Percentiles rank a stretch among this genome's conserved stretches.
These are phyloP conservation scores for Colletotrichum navitas DNA, from an alignment of 2,329 filamentous ascomycete species.

Conservation along the genomic window DNA sequence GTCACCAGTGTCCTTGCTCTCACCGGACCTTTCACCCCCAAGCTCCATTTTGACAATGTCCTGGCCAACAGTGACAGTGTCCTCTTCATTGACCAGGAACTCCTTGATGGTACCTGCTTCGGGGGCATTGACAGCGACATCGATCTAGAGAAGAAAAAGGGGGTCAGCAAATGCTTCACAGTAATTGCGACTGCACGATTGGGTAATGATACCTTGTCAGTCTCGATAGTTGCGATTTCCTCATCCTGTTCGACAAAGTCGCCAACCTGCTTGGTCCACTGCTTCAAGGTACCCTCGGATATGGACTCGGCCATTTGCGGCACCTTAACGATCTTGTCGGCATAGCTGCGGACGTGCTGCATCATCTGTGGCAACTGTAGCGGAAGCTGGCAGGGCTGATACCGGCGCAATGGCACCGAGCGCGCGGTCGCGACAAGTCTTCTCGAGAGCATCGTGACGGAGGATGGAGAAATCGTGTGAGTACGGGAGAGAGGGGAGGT, in stretches of 20 bases:
- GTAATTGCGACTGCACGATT: conserved; percentile 7
- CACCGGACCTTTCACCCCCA: conserved; percentile 62
- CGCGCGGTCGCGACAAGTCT: conserved; percentile 58
- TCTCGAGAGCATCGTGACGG: conserved; percentile 58
- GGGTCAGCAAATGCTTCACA: conserved; percentile 3
- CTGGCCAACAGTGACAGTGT: conserved; percentile 94
- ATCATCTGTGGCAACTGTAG: conserved; percentile 64
- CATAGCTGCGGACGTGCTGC: conserved; percentile 72
- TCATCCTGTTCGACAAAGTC: conserved; percentile 96
- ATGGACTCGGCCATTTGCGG: conserved; percentile 99
- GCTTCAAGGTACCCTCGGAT: conserved; percentile 95
- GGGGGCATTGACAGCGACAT: conserved; percentile 95
- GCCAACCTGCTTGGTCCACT: conserved; percentile 92
- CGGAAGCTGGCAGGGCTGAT: conserved; percentile 49
- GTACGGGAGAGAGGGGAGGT: not conserved
- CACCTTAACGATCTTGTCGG: conserved; percentile 90
- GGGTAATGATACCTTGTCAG: conserved; percentile 82
- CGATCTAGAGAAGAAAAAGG: conserved; percentile 73
- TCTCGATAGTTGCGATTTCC: conserved; percentile 98
- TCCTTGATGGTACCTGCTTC: conserved; percentile 93
- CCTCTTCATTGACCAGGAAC: conserved; percentile 91
- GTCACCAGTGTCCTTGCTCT: conserved; percentile 24
- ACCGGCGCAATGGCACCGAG: conserved; percentile 58
- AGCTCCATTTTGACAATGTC: conserved; percentile 88
- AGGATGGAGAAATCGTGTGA: not conserved